A percentile compares a stretch with the other conserved stretches of the same genome.
Conservation (phyloP, 1,284 basidiomycete genomes). For the Gymnopus androsaceus region DNA sequence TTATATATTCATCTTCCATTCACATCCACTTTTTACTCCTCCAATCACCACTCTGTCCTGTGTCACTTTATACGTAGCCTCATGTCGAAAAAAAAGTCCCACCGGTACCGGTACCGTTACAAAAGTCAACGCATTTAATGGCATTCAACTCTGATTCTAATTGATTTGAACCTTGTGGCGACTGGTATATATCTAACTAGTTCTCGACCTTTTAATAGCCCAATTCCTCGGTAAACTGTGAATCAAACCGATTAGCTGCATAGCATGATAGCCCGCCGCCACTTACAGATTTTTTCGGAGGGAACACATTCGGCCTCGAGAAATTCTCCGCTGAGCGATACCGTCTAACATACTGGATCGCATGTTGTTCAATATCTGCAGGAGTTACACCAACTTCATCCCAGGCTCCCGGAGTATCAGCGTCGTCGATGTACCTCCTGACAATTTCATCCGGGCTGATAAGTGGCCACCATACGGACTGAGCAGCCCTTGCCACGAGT, state of each 20-base stretch:
- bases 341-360: conserved; percentile 88
- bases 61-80: not conserved
- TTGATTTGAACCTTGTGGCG: not conserved
- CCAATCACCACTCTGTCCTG: conserved; percentile 4
- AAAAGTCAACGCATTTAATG: not conserved
- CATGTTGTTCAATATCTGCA: conserved; percentile 86
- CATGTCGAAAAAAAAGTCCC: no score
- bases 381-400: conserved; percentile 69
- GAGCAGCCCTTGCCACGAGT: conserved; percentile 65
- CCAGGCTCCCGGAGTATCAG: conserved; percentile 65
- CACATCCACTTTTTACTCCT: not conserved
- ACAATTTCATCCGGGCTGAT: conserved; percentile 90
- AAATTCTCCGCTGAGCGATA: conserved; percentile 77
- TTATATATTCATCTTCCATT: not conserved
- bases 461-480: conserved; percentile 91
- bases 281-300: conserved; percentile 31
- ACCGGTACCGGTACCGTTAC: not conserved
- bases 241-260: not conserved
- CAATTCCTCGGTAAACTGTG: conserved; percentile 6
- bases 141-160: not conserved
- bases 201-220: not conserved
- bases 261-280: conserved; percentile 11
- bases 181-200: conserved; percentile 1
- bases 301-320: conserved; percentile 53
- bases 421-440: conserved; percentile 87